Base-by-base conservation (phyloP, 768 basidiomycete genomes). In the Rhodotorula graminis region DNA sequence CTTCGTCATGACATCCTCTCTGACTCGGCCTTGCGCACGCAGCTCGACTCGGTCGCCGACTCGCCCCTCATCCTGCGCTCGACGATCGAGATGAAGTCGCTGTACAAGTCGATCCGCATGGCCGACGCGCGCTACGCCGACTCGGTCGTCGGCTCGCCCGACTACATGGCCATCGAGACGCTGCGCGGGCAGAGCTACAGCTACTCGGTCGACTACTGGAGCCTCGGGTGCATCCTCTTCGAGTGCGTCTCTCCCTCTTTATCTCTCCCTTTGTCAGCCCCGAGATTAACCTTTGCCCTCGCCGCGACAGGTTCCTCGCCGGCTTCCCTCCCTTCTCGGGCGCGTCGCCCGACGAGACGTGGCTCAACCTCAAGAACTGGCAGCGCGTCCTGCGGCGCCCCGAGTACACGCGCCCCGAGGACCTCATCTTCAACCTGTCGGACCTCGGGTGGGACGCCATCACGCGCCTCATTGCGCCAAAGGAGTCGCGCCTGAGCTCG, bases 301-400 rank as follows among this genome's bases (percentile, higher is more conserved):
- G 37, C 27, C 16, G 7, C n/a, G n/a, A n/a, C 60, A 78, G 77
- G 64, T 94, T 95, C 81, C 84, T 95, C 25, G 90, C 92, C 2
- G 95, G 96, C 40, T 99, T 96, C 83, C 96, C 96, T 21, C 96
- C 96, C 3, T 99, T 99, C 83, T 96, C 92, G 60, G 96, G 96
- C 27, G 87, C 89, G 53, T 93, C 90, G 0, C 90, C 93, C 0
- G 93, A 99, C 76, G 96, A 99, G 82, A 99, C 96, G 0, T 99
- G 96, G 96, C 92, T 92, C 25, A 98, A 98, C 82, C 83, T 99
- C 73, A 97, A 97, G 82, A 97, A 97, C 80, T 99, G 96, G 96
- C 87, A 89, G 27, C 90, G 90, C 73, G 92, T 93, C 2, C 84
- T 99, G 10, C 84, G 89, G n/a, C 82, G 96, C 69, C 96, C 96